These are phyloP conservation scores for Aspergillus cristatus DNA, from an alignment of 495 filamentous ascomycete species.

Conservation along the genomic window DNA sequence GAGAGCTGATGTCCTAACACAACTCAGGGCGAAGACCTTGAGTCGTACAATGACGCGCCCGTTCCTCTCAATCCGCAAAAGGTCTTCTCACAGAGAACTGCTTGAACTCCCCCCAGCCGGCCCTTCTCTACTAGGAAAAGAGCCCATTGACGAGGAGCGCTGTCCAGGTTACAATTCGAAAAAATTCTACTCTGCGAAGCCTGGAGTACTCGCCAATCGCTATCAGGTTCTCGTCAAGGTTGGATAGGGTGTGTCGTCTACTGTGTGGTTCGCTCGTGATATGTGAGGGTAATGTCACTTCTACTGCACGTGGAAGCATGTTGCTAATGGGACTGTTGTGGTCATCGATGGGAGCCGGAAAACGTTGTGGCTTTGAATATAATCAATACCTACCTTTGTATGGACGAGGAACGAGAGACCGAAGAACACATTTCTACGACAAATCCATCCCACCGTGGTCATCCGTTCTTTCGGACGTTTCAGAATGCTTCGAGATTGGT, in stretches of 20 bases:
- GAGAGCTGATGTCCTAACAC: too few species aligned
- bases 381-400: conserved; percentile 6
- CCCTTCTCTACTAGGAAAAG: too few species aligned
- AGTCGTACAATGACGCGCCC: too few species aligned
- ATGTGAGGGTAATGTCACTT: conserved; percentile 8
- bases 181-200: conserved; percentile 24
- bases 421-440: conserved; percentile 11
- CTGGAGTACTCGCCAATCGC: conserved; percentile 19
- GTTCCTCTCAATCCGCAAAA: too few species aligned
- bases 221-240: conserved; percentile 35
- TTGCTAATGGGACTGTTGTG: neutral
- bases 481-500: conserved; percentile 14
- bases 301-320: neutral
- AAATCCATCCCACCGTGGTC: conserved; percentile 16
- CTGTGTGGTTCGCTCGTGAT: conserved; percentile 32
- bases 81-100: too few species aligned
- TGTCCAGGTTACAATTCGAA: conserved; percentile 15
- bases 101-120: too few species aligned
- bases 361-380: conserved; percentile 23
- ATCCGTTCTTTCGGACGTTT: conserved; percentile 7
- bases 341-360: conserved; percentile 13
- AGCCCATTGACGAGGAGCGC: conserved; percentile 16
- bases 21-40: too few species aligned
- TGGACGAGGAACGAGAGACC: conserved; percentile 16
- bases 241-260: conserved; percentile 34